Evolutionary conservation across 768 basidiomycete genomes (phyloP), one percentile per base, ranked within the genome.

Genomic region (Termitomyces sp.): DNA sequence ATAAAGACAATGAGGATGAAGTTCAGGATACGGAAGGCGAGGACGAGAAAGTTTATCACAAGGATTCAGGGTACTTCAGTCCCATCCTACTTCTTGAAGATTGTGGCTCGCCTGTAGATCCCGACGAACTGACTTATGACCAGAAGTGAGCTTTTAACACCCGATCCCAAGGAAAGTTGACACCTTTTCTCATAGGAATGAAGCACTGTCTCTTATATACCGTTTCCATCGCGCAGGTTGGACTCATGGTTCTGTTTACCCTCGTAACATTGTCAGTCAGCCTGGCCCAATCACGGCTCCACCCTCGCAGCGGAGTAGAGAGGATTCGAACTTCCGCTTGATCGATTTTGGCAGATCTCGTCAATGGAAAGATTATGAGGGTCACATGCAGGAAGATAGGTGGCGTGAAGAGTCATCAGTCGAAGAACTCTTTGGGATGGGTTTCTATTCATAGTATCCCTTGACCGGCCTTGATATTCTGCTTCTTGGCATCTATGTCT

Each of bases 31-130:
- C 13, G 35, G 35, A 35, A 35, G 26, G 26, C 26, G 26, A 26
- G 26, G 26, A 26, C 26, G 26, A 26, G 26, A 26, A 2, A 26
- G 26, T 26, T 4, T 13, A 40, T 2, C 26, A 13, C 20, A 35
- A 46, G 40, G 12, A 9, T 18, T 0, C 4, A 9, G 60, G 62
- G 2, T 73, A 72, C 59, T 63, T 71, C 35, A 77, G 77, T 58
- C 74, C 77, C 0, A 74, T 80, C 36, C 57, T 81, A n/a, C 69
- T 81, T 8, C 46, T 80, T 0, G 78, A 81, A 63, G 62, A 77
- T 45, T 80, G 78, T 53, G 78, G 78, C 3, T 50, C 3, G 3
- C 65, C 68, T 7, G 62, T 78, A 4, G 50, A 66, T 1, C 30
- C 68, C 0, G 14, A 58, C 0, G 18, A 54, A 7, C 65, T 79